Evolutionary conservation across 2,329 filamentous ascomycete species (phyloP).

Genomic region (Emydomyces testavorans): DNA sequence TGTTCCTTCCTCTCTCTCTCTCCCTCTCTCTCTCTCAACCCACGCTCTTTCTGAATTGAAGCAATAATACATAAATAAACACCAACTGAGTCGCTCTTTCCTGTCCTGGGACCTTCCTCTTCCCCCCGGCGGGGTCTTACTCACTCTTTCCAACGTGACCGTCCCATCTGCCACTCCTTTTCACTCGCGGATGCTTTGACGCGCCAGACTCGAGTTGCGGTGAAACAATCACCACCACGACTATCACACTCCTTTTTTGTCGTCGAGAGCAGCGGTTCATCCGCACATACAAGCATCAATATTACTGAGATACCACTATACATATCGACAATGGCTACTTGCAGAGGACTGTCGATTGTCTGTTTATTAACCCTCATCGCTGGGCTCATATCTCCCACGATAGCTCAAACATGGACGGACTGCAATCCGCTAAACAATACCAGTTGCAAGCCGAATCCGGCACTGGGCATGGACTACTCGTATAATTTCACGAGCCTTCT

Average conservation of each 20-base stretch:
- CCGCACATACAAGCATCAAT: not conserved
- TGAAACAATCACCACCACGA: not conserved
- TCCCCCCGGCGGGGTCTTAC: constrained; percentile 11
- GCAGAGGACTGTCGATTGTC: constrained; percentile 15
- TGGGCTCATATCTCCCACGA: constrained; percentile 23
- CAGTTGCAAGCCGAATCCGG: constrained; percentile 60
- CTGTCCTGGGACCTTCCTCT: not conserved
- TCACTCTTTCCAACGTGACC: not conserved
- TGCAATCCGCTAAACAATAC: constrained; percentile 69
- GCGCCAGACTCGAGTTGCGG: not conserved
- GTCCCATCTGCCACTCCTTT: not conserved
- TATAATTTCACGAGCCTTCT: constrained; percentile 40
- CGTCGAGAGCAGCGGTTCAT: not conserved
- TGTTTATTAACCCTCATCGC: constrained; percentile 22
- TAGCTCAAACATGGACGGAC: constrained; percentile 61
- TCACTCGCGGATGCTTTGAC: not conserved
- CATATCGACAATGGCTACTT: constrained; percentile 5
- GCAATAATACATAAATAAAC: too few species aligned
- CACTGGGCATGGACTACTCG: constrained; percentile 42
- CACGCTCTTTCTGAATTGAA: not conserved
- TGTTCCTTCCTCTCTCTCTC: not conserved
- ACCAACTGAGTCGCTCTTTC: constrained; percentile 1
- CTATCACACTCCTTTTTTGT: constrained; percentile 1
- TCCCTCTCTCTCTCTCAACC: not conserved
- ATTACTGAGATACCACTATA: too few species aligned